Evolutionary conservation across 169 alveolate species (phyloP).

Genomic region (Theileria annulata): DNA sequence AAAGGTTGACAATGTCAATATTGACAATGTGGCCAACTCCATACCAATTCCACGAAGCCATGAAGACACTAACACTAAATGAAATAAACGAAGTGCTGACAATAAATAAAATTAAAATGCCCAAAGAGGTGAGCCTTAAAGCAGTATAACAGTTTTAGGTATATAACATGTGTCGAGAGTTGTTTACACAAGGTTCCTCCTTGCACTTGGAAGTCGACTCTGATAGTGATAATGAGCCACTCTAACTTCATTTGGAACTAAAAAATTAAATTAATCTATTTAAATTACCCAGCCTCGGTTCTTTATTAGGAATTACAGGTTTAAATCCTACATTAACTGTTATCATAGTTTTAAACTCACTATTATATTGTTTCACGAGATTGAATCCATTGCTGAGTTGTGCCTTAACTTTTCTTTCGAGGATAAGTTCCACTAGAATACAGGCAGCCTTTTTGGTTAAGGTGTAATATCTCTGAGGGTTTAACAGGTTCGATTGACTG

Average conservation of each 20-base stretch:
- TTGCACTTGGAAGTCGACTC: slow-evolving; percentile 63
- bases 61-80: slow-evolving; percentile 32
- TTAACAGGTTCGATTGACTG: neutral
- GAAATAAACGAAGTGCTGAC: slow-evolving; percentile 36
- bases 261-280: neutral
- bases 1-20: slow-evolving; percentile 78
- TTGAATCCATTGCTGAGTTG: slow-evolving; percentile 2
- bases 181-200: slow-evolving; percentile 26
- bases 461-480: slow-evolving; percentile 18
- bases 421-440: slow-evolving; percentile 8
- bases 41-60: slow-evolving; percentile 55
- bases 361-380: neutral
- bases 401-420: neutral
- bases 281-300: neutral
- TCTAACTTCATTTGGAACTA: neutral
- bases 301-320: neutral
- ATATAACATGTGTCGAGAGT: slow-evolving; percentile 31
- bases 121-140: slow-evolving; percentile 2
- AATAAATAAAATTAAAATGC: neutral
- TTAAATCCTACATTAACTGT: neutral
- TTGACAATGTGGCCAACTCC: slow-evolving; percentile 84
- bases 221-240: slow-evolving; percentile 28
- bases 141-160: slow-evolving; percentile 34
- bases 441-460: slow-evolving; percentile 24
- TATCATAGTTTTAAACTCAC: neutral